phyloP scores from a whole-genome alignment of 225 moss, liverwort and hornwort species.

The Anthoceros angustus region DNA sequence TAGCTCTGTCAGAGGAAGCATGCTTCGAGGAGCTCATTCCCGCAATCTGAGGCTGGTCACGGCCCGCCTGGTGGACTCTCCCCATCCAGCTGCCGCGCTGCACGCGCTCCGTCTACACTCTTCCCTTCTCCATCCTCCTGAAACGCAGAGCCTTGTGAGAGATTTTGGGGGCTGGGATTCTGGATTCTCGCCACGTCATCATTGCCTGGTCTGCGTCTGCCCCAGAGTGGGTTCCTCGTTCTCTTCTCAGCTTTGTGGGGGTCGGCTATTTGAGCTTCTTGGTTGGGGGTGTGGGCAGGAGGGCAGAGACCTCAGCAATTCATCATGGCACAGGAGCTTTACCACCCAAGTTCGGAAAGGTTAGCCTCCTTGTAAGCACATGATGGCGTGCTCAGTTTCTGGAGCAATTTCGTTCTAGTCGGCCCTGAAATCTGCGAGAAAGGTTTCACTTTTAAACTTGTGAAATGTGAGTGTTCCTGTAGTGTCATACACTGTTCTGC shows the following conservation, averaged over 20 bases:
- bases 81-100: not conserved
- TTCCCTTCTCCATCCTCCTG: not conserved
- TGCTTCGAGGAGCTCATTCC: not conserved
- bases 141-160: not conserved
- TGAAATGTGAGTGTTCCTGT: no score
- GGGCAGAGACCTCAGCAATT: not conserved
- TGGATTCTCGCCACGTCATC: not conserved
- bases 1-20: not conserved
- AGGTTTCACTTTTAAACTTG: no score
- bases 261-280: not conserved
- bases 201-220: not conserved
- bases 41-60: not conserved
- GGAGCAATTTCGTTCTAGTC: no score
- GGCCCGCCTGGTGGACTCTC: not conserved
- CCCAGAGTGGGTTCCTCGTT: not conserved
- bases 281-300: not conserved
- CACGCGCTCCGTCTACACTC: not conserved
- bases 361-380: not conserved
- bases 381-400: no score
- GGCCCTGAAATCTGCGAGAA: no score
- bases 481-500: no score
- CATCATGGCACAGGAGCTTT: constrained; percentile 3
- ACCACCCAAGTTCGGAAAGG: not conserved
- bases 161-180: not conserved
- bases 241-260: not conserved